Evolutionary conservation across 257 asterid genomes (phyloP).

Genomic region (Ligustrum vulgare): DNA sequence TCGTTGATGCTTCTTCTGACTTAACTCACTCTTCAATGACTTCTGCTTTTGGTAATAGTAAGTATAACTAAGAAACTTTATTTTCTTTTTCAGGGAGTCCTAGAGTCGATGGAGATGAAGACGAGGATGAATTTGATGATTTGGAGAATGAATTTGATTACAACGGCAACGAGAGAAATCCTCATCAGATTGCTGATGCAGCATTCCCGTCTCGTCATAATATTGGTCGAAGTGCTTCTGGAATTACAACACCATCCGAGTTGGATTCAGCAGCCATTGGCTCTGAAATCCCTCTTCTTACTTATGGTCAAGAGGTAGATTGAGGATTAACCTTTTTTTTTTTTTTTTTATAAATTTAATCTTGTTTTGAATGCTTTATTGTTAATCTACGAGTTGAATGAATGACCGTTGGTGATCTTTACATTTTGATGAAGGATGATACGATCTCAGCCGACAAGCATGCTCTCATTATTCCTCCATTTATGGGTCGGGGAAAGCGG

Average conservation of each 20-base stretch:
- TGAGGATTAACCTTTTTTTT: conserved; percentile 8
- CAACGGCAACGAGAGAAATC: conserved; percentile 35
- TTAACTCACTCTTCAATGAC: background rate
- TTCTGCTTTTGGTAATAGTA: conserved; percentile 1
- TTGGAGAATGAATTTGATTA: conserved; percentile 85
- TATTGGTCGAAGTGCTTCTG: conserved; percentile 60
- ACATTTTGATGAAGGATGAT: conserved; percentile 67
- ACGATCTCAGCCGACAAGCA: conserved; percentile 94
- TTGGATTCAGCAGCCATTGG: conserved; percentile 61
- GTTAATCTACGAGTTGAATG: background rate
- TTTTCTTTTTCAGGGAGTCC: conserved; percentile 65
- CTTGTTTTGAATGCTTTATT: background rate
- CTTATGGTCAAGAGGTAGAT: conserved; percentile 92
- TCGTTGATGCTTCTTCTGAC: background rate
- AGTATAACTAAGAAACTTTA: conserved; percentile 11
- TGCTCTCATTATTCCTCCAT: conserved; percentile 89
- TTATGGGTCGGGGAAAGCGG: conserved; percentile 69
- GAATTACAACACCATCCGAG: conserved; percentile 57
- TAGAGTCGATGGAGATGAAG: conserved; percentile 95
- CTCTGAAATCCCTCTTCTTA: conserved; percentile 87
- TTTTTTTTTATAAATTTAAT: too few relatives aligned
- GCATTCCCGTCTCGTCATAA: conserved; percentile 50
- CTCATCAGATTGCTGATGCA: conserved; percentile 55
- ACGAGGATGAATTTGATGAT: conserved; percentile 93
- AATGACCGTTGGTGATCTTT: too few relatives aligned